phyloP scores from a whole-genome alignment of 2,329 filamentous ascomycete species.

The Venturia nashicola region DNA sequence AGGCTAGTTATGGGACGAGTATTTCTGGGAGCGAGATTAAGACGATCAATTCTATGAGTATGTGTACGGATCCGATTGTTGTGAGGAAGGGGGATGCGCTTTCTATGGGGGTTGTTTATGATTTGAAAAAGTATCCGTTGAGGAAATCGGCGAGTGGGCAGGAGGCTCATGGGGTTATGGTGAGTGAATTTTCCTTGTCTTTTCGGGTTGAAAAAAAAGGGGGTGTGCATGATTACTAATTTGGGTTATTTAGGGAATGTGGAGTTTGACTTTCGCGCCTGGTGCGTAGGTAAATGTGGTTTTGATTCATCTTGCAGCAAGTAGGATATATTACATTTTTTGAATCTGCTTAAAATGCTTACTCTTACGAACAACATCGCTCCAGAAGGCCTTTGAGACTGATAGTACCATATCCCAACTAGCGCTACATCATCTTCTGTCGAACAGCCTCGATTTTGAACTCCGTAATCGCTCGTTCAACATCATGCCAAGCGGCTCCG shows the following conservation, averaged over 20 bases:
- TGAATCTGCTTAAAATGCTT: too few relatives aligned
- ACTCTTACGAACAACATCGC: too few relatives aligned
- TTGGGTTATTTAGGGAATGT: background rate
- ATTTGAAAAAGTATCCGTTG: constrained; percentile 7
- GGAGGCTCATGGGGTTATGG: constrained; percentile 7
- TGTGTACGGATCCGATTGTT: constrained; percentile 5
- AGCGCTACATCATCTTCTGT: too few relatives aligned
- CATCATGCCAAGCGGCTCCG: too few relatives aligned
- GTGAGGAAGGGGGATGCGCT: constrained; percentile 9
- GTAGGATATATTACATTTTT: too few relatives aligned
- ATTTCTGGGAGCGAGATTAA: background rate
- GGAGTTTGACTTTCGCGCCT: background rate
- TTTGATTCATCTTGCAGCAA: too few relatives aligned
- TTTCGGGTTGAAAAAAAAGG: background rate
- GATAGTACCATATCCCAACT: too few relatives aligned
- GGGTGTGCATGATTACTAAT: background rate
- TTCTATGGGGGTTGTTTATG: constrained; percentile 5
- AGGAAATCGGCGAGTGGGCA: constrained; percentile 5
- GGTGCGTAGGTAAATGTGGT: background rate
- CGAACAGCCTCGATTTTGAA: too few relatives aligned
- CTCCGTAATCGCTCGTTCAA: too few relatives aligned
- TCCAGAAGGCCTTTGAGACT: too few relatives aligned
- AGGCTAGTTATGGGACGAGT: constrained; percentile 7
- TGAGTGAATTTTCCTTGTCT: background rate
- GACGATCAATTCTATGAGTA: constrained; percentile 6